A percentile compares a stretch with the other conserved stretches of the same genome.
phyloP scores from a whole-genome alignment of 257 asterid genomes.

The Parsonsia alboflavescens region DNA sequence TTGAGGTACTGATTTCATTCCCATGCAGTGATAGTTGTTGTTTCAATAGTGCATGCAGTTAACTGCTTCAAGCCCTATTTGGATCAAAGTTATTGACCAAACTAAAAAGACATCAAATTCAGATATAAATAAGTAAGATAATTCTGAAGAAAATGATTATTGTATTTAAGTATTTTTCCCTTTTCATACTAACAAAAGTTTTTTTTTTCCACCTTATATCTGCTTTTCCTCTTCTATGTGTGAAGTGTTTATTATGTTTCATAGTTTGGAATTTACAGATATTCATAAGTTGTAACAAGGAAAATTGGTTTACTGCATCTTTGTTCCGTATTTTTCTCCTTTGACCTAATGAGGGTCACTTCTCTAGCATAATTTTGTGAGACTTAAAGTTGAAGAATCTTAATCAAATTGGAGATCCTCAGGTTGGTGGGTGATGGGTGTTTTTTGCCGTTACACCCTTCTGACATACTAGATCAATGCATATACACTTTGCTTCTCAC shows the following conservation, averaged over 20 bases:
- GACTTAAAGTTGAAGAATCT: background rate
- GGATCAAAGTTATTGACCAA: background rate
- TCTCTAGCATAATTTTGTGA: background rate
- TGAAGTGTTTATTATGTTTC: background rate
- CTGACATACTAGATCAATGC: background rate
- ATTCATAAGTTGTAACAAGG: background rate
- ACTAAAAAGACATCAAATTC: background rate
- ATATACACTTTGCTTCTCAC: background rate
- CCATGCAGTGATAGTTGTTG: background rate
- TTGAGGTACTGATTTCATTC: constrained; percentile 54
- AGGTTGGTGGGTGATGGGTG: background rate
- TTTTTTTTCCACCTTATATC: background rate
- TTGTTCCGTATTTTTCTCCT: background rate
- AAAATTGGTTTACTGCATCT: background rate
- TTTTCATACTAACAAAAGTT: background rate
- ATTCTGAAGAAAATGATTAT: background rate
- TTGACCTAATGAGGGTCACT: background rate
- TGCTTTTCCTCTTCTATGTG: background rate
- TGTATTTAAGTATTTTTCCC: background rate
- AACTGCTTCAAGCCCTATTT: background rate
- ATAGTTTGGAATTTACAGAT: too few species aligned
- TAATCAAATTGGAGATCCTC: background rate
- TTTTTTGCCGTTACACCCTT: background rate
- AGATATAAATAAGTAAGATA: background rate
- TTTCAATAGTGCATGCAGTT: background rate